Conservation (phyloP, 2,329 filamentous ascomycete genomes). For the Aspergillus glaucus region DNA sequence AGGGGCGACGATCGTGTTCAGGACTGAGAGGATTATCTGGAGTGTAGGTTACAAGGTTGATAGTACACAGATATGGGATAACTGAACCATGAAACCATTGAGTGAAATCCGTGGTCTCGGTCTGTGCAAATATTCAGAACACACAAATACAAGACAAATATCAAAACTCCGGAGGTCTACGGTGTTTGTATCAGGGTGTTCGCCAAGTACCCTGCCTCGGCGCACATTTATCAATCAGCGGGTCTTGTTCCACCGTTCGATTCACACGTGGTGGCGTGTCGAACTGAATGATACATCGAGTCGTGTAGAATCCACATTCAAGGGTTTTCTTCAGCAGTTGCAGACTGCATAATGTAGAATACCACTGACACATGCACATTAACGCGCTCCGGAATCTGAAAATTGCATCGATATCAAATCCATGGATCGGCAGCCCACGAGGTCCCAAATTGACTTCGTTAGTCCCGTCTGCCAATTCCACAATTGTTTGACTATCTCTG, state of each 20-base stretch:
- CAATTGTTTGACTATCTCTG: not conserved
- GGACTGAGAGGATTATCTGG: not conserved
- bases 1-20: not conserved
- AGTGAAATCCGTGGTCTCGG: not conserved
- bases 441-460: not conserved
- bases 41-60: too few species aligned
- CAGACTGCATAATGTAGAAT: not conserved
- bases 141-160: not conserved
- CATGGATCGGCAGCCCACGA: not conserved
- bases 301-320: not conserved
- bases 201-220: not conserved
- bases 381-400: not conserved
- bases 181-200: too few species aligned
- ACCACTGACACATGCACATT: not conserved
- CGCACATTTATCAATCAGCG: not conserved
- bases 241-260: constrained; percentile 1
- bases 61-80: not conserved
- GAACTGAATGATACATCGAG: not conserved
- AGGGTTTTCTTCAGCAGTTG: too few species aligned
- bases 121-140: not conserved
- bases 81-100: not conserved
- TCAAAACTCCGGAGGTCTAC: too few species aligned
- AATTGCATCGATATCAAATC: not conserved
- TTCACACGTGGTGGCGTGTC: not conserved
- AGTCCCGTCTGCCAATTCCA: not conserved